Conservation (phyloP, 345 rosid genomes). For the Rhodamnia rubescens region DNA sequence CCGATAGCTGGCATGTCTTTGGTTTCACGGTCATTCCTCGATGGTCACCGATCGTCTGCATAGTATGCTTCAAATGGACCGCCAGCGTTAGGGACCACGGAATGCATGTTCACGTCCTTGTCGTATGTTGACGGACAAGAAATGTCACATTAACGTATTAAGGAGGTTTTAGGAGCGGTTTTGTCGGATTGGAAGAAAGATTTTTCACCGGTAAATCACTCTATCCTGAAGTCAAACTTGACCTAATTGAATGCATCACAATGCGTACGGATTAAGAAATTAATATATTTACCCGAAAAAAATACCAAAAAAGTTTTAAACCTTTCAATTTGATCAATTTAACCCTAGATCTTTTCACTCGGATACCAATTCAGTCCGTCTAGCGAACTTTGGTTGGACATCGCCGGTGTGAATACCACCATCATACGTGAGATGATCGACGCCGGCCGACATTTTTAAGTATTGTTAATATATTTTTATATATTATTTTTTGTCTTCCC, state of each 20-base stretch:
- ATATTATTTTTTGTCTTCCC: too few relatives aligned
- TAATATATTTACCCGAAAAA: too few relatives aligned
- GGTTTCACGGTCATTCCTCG: not conserved
- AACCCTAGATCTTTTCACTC: too few relatives aligned
- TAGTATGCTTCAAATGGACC: not conserved
- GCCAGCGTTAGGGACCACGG: not conserved
- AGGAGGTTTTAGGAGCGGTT: not conserved
- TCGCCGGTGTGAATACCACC: too few relatives aligned
- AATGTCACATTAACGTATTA: not conserved
- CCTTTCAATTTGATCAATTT: too few relatives aligned
- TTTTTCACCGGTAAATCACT: not conserved
- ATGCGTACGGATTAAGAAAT: not conserved
- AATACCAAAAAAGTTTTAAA: too few relatives aligned
- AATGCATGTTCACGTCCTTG: not conserved
- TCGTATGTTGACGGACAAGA: not conserved
- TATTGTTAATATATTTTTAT: too few relatives aligned
- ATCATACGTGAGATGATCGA: too few relatives aligned
- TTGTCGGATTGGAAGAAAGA: not conserved
- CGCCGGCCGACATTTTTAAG: too few relatives aligned
- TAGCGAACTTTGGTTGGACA: too few relatives aligned
- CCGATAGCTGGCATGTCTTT: not conserved
- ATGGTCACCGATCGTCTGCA: not conserved
- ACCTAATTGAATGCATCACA: not conserved
- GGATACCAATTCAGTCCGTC: too few relatives aligned
- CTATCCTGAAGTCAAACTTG: not conserved